Conservation (phyloP, 805 yeast species). For the Yarrowia hollandica region DNA sequence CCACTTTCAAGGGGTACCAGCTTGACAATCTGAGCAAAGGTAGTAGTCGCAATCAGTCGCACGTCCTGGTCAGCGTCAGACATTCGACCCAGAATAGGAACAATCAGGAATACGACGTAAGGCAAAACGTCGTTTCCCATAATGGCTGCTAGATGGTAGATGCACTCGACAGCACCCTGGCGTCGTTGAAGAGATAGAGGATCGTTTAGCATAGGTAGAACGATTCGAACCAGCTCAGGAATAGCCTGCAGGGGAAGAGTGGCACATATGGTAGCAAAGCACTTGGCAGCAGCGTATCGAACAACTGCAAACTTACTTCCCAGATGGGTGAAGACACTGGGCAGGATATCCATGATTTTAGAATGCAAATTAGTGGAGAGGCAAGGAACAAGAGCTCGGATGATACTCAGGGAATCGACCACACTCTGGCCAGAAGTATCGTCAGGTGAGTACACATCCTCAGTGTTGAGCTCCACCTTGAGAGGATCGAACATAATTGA, state of each 20-base stretch:
- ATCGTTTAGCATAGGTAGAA: slow-evolving; percentile 78
- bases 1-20: slow-evolving; percentile 97
- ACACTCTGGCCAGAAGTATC: slow-evolving; percentile 66
- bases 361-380: slow-evolving; percentile 52
- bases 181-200: slow-evolving; percentile 69
- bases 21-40: slow-evolving; percentile 94
- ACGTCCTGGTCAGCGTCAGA: slow-evolving; percentile 89
- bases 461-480: slow-evolving; percentile 34
- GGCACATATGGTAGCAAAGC: slow-evolving; percentile 76
- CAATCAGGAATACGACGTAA: slow-evolving; percentile 90
- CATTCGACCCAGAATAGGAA: slow-evolving; percentile 96
- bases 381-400: slow-evolving; percentile 69
- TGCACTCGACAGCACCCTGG: slow-evolving; percentile 91
- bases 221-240: slow-evolving; percentile 71
- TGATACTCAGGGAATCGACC: slow-evolving; percentile 82
- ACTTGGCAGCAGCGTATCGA: slow-evolving; percentile 86
- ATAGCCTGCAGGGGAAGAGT: slow-evolving; percentile 69
- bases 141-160: slow-evolving; percentile 76
- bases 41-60: slow-evolving; percentile 88
- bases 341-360: slow-evolving; percentile 54
- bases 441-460: slow-evolving; percentile 44
- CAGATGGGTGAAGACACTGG: slow-evolving; percentile 54
- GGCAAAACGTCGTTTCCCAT: slow-evolving; percentile 92
- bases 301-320: slow-evolving; percentile 76
- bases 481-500: slow-evolving; percentile 52